Evolutionary conservation across 2,329 filamentous ascomycete genomes (phyloP).

Genomic region (Massarina eburnea): DNA sequence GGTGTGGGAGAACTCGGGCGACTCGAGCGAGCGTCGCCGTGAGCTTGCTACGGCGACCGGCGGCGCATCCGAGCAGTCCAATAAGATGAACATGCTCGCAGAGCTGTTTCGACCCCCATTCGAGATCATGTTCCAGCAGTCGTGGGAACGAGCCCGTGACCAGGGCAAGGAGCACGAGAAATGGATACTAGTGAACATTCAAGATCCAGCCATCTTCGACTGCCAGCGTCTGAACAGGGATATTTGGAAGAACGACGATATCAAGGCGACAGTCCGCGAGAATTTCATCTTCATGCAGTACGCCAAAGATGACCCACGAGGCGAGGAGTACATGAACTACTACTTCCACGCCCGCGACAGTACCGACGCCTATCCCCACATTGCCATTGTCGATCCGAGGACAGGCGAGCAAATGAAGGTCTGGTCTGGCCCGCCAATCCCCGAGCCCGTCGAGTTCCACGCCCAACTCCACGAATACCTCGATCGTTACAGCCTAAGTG

Average conservation of each 20-base stretch:
- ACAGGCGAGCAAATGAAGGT: constrained; percentile 97
- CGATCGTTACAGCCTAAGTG: constrained; percentile 90
- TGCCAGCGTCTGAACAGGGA: constrained; percentile 94
- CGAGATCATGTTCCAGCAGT: constrained; percentile 76
- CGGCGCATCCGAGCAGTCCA: constrained; percentile 64
- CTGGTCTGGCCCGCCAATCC: constrained; percentile 84
- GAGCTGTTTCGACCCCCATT: constrained; percentile 92
- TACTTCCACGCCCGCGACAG: constrained; percentile 82
- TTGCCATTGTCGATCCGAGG: constrained; percentile 90
- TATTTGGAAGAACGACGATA: constrained; percentile 85
- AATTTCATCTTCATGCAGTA: constrained; percentile 97
- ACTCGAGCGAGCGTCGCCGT: constrained; percentile 51
- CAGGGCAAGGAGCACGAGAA: constrained; percentile 86
- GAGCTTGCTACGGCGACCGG: constrained; percentile 63
- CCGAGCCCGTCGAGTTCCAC: constrained; percentile 76
- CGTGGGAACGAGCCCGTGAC: constrained; percentile 83
- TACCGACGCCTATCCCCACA: constrained; percentile 90
- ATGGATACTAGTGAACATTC: constrained; percentile 94
- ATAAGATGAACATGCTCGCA: constrained; percentile 76
- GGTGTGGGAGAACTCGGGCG: constrained; percentile 59
- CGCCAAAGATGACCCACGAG: constrained; percentile 78
- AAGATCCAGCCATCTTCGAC: constrained; percentile 90
- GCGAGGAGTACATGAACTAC: constrained; percentile 81
- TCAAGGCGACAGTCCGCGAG: constrained; percentile 79
- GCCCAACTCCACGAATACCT: constrained; percentile 93